Conservation (phyloP, 2,329 filamentous ascomycete species). For the Botryosphaeria agaves region DNA sequence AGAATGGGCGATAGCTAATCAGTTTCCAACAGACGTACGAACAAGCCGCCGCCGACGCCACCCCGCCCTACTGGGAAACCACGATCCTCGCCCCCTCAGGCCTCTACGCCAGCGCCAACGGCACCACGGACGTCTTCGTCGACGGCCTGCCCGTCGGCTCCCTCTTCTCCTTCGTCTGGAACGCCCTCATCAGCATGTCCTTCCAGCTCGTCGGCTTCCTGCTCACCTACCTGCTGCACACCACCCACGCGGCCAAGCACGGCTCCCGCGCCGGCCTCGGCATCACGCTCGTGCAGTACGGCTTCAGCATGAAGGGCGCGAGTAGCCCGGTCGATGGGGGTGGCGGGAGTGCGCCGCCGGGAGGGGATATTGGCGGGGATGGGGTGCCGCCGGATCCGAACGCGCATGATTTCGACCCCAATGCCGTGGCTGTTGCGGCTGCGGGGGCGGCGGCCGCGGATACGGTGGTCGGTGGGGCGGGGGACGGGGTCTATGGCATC, state of each 20-base stretch:
- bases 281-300: conserved; percentile 89
- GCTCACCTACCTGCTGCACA: conserved; percentile 93
- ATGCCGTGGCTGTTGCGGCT: conserved; percentile 44
- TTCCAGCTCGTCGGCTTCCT: conserved; percentile 96
- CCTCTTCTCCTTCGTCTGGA: conserved; percentile 77
- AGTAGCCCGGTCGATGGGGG: conserved; percentile 7
- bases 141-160: conserved; percentile 88
- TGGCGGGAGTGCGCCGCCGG: conserved; percentile 11
- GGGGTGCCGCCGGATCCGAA: conserved; percentile 73
- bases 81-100: conserved; percentile 94
- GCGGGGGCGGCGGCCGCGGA: too few species aligned
- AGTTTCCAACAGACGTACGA: conserved; percentile 60
- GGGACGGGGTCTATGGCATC: conserved; percentile 34
- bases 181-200: conserved; percentile 91
- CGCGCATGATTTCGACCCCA: conserved; percentile 70
- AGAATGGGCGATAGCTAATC: too few species aligned
- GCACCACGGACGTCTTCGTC: conserved; percentile 89
- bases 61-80: conserved; percentile 97
- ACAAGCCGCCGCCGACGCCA: conserved; percentile 90
- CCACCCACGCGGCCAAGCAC: conserved; percentile 95
- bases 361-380: conserved; percentile 25
- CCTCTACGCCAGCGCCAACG: conserved; percentile 57
- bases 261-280: conserved; percentile 87
- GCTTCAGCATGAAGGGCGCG: conserved; percentile 77
- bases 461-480: conserved; percentile 11